These are phyloP conservation scores for Metarhizium anisopliae DNA, from an alignment of 2,329 filamentous ascomycete species.

Conservation along the genomic window DNA sequence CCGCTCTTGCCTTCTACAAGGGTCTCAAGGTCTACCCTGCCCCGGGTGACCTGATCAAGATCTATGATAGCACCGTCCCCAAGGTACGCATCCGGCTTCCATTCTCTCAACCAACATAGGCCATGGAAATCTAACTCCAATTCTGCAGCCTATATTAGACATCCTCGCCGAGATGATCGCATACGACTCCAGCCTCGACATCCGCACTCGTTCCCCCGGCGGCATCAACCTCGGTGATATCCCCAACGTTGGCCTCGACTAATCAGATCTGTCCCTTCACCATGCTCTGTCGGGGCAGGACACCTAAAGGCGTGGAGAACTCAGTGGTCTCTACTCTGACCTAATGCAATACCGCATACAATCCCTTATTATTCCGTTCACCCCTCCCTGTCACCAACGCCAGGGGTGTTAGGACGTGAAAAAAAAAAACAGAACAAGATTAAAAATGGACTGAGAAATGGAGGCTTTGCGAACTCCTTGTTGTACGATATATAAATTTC, in stretches of 20 bases:
- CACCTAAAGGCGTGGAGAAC: background rate
- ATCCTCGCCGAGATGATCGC: conserved; percentile 98
- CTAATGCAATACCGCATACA: background rate
- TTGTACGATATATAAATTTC: conserved; percentile 31
- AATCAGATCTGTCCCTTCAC: conserved; percentile 12
- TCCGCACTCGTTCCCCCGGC: conserved; percentile 33
- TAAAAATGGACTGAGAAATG: background rate
- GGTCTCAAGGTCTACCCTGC: conserved; percentile 97
- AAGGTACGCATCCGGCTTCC: conserved; percentile 50
- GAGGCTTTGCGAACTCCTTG: conserved; percentile 7
- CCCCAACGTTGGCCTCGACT: conserved; percentile 46
- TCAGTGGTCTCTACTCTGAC: background rate
- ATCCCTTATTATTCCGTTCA: background rate
- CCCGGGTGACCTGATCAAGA: conserved; percentile 83
- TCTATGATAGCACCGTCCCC: conserved; percentile 97
- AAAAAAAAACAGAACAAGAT: background rate
- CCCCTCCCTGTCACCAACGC: background rate
- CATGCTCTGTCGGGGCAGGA: background rate
- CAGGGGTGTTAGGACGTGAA: background rate
- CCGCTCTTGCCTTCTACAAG: conserved; percentile 94
- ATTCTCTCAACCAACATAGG: background rate
- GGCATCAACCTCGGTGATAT: conserved; percentile 38
- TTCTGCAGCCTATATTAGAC: conserved; percentile 71
- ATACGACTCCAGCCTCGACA: conserved; percentile 66
- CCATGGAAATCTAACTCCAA: background rate